Base-by-base conservation (phyloP, 225 moss, liverwort and hornwort species). In the Pleurozium schreberi region DNA sequence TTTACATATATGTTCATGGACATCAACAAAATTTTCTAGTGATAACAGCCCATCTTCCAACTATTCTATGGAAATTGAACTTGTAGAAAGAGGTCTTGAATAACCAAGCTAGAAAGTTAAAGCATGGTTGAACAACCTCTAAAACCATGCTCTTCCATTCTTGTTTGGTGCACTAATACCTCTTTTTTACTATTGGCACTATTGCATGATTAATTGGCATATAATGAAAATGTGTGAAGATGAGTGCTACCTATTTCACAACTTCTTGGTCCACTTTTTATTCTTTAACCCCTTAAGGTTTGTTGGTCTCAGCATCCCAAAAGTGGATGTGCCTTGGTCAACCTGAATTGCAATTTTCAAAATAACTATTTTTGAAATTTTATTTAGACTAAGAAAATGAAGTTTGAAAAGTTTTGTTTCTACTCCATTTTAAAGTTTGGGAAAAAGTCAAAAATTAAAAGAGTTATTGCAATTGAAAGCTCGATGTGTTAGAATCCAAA, bases 91-190 rank as follows among this genome's bases (percentile, higher is more conserved):
- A 70, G 2, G 15, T 42, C 42, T 8, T 15, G 42, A 70, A 70
- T 14, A 4, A 42, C 3, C 5, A 42, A 70, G 4, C 5, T 42
- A 26, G 0, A 0, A 2, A 42, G 3, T 42, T 70, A 26, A 40
- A 70, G 3, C 26, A 26, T 27, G n/a, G 15, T 71, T 71, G 2
- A 40, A 42, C 5, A 42, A 7, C 2, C 1, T 26, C 26, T 70
- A 26, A 14, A 70, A 42, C 9, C 9, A 70, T 26, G 8, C 9
- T 70, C 42, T 70, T 42, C 8, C 2, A 70, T 1, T 70, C 12
- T 42, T 25, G 5, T 70, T 69, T 42, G 26, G 42, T 70, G 4
- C 14, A 70, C 26, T 42, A 20, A 26, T 40, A 69, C 5, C 5
- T 42, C 26, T 0, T 34, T 42, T 71, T 5, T 71, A 43, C 5